phyloP scores from a whole-genome alignment of 768 basidiomycete genomes.

The Cystofilobasidium capitatum region DNA sequence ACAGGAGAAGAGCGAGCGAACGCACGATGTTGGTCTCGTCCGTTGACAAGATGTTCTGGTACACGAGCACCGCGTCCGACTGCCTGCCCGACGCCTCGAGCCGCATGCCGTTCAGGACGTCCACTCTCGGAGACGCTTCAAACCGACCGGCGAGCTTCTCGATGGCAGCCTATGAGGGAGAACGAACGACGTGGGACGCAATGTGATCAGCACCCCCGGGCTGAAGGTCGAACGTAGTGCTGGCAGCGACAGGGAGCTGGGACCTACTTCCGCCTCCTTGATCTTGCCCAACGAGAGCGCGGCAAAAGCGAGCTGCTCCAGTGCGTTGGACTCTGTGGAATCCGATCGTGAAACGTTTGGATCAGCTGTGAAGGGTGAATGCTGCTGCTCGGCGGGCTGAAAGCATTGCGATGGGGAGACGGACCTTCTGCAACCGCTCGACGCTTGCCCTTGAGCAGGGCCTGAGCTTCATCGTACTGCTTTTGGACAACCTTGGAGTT shows the following conservation, averaged over 20 bases:
- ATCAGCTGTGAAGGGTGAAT: too few species aligned
- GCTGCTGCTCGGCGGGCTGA: too few species aligned
- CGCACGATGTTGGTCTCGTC: slow-evolving; percentile 65
- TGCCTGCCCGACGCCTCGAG: slow-evolving; percentile 59
- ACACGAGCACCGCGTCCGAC: slow-evolving; percentile 54
- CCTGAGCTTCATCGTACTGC: not conserved
- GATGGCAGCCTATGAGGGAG: slow-evolving; percentile 54
- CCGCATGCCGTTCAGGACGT: slow-evolving; percentile 65
- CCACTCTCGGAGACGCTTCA: slow-evolving; percentile 67
- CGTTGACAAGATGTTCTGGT: slow-evolving; percentile 51
- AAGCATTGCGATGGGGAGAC: not conserved
- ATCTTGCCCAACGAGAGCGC: slow-evolving; percentile 21
- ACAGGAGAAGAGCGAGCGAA: slow-evolving; percentile 15
- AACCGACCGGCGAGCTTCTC: slow-evolving; percentile 57
- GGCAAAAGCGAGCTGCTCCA: slow-evolving; percentile 56
- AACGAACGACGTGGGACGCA: not conserved
- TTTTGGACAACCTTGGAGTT: not conserved
- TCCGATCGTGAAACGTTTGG: too few species aligned
- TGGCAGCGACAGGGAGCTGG: not conserved
- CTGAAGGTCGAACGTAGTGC: not conserved
- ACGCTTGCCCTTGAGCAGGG: slow-evolving; percentile 3
- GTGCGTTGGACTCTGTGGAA: slow-evolving; percentile 59
- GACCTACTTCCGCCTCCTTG: slow-evolving; percentile 16
- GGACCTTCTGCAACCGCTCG: not conserved
- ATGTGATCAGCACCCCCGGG: not conserved